Percentiles rank a stretch among this genome's conserved stretches.
Conservation (phyloP, 306 rosid species). For the Cicer bijugum region DNA sequence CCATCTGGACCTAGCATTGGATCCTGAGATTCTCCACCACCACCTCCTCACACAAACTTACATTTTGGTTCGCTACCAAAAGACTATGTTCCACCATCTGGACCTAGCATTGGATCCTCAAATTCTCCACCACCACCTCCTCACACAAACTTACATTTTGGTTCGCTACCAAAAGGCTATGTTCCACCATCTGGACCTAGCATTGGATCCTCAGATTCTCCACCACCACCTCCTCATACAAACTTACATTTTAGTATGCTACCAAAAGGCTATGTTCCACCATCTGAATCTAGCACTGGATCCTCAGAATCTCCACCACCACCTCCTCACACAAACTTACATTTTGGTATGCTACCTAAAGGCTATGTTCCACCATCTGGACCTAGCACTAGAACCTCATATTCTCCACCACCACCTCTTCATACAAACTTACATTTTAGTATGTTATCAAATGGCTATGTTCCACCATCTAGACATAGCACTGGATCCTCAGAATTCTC, state of each 20-base stretch:
- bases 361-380: background rate
- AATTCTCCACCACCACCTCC: background rate
- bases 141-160: background rate
- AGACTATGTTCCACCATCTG: background rate
- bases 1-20: too few species aligned
- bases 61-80: background rate
- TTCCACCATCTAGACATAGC: background rate
- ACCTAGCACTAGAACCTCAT: background rate
- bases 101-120: background rate
- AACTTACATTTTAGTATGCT: background rate
- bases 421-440: too few species aligned
- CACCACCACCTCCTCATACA: background rate
- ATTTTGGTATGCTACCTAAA: background rate
- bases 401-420: too few species aligned
- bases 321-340: background rate
- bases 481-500: too few species aligned
- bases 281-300: background rate
- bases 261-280: background rate
- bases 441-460: too few species aligned
- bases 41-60: background rate
- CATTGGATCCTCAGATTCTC: too few species aligned
- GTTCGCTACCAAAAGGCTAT: background rate
- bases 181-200: too few species aligned
- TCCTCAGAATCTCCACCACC: background rate
- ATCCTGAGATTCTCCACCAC: background rate